Evolutionary conservation across 495 filamentous ascomycete genomes (phyloP).

Genomic region (Aspergillus homomorphus): DNA sequence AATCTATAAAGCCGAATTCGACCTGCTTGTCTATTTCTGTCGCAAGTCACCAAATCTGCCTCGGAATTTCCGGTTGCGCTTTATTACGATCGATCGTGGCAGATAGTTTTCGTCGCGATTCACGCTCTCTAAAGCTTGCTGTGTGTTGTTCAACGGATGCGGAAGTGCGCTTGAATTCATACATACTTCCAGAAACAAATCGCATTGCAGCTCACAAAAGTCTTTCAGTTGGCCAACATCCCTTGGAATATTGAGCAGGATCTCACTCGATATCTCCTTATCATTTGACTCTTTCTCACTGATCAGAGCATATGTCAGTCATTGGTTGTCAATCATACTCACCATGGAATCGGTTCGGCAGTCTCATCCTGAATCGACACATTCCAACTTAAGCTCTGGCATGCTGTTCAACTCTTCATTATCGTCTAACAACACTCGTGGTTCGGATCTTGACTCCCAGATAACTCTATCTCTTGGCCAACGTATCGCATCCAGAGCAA

Average conservation of each 20-base stretch:
- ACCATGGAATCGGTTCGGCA: constrained; percentile 21
- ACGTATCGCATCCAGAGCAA: neutral
- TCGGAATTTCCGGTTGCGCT: neutral
- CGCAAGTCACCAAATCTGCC: neutral
- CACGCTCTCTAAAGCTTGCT: constrained; percentile 2
- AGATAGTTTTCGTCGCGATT: neutral
- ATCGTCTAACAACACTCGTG: neutral
- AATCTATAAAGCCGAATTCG: constrained; percentile 6
- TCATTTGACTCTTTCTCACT: neutral
- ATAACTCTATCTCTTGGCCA: neutral
- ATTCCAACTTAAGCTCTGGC: constrained; percentile 8
- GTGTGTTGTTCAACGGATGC: constrained; percentile 15
- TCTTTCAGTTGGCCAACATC: neutral
- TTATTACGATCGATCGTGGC: neutral
- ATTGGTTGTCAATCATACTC: constrained; percentile 5
- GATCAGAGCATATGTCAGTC: constrained; percentile 11
- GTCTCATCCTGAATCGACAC: constrained; percentile 14
- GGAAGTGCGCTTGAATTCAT: constrained; percentile 9
- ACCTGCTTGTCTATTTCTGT: neutral
- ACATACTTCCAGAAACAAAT: constrained; percentile 6
- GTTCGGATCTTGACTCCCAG: neutral
- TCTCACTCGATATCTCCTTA: neutral
- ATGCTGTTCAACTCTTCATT: constrained; percentile 1
- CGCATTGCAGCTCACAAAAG: neutral
- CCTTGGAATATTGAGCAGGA: neutral